Base-by-base conservation (phyloP, 352 stramenopile species). In the Globisporangium orthogonon region DNA sequence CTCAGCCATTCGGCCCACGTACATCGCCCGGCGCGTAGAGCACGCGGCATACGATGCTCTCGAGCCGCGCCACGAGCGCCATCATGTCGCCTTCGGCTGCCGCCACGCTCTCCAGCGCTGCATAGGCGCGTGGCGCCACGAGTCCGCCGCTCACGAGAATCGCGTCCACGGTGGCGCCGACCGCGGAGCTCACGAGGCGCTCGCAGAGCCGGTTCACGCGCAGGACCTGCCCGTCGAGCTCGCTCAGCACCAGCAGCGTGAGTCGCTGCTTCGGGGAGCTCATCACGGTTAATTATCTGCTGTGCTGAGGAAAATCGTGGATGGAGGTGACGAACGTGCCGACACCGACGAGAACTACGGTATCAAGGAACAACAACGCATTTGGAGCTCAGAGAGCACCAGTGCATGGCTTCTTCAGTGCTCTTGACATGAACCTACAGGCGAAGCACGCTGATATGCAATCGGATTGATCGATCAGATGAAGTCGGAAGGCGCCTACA, bases 31-130 rank as follows among this genome's bases (percentile, higher is more conserved):
- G 80, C 13, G 91, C 78, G 61, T 95, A 95, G 11, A 95, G 45
- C 10, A 95, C 82, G 29, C 83, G 83, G 46, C 86, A 94, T 18
- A 93, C 82, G 52, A 95, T 89, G 69, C 85, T 91, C 58, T 95
- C 86, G 40, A 95, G 78, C 30, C 86, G 75, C 17, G 86, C 91
- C 50, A 95, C 84, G 49, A 94, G 68, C 63, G 86, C 82, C 78
- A 90, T 94, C 83, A 94, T 93, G 67, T 95, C 86, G 61, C 86
- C 86, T 72, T 95, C 85, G 28, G 83, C 85, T 4, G 81, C 79
- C 3, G 81, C 82, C 30, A 87, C 70, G 10, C 56, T 65, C 66
- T 91, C 83, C 10, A 82, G 68, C 43, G 66, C 61, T 11, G 78
- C 69, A 62, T 89, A 92, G 33, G 61, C 66, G 31, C 71, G 69